Evolutionary conservation across 768 basidiomycete genomes (phyloP), one percentile per base, ranked within the genome.

Genomic region (Podaxis sp.): DNA sequence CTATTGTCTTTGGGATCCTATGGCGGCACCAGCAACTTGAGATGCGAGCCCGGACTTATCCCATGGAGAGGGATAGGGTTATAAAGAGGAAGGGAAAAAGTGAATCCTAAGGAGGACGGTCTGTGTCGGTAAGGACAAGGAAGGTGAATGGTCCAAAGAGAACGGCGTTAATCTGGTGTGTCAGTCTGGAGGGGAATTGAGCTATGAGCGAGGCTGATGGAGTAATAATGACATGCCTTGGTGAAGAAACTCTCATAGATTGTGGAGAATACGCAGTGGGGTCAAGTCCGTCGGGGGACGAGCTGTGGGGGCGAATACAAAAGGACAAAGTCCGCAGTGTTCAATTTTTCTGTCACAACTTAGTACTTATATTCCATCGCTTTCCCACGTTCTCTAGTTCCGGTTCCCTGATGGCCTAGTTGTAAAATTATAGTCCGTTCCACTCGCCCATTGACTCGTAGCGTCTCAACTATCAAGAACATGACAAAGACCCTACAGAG

Each of bases 91-190:
- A 64, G 61, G 56, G 59, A 62, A 69, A 69, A 65, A 59, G 64
- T 40, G 36, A 71, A 75, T 75, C 76, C 84, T 88, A 93, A 82
- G 91, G 91, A 71, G 91, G 91, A 66, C 87, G 80, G 81, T 93
- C 89, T 58, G 84, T 85, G 84, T 86, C 86, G 73, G 87, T 76
- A 68, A 86, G 78, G 74, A 77, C 46, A 51, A 56, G 70, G 74
- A 78, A 80, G 64, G 75, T 82, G 78, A 85, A 82, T 67, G 88
- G 89, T 73, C 78, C 80, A 74, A 87, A 82, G 76, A 83, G 80
- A 82, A 85, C 80, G 76, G 75, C 80, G 81, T 78, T 78, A 68
- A 77, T 78, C 72, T 78, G 80, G 70, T 79, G 77, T 78, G 75
- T 79, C 70, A 78, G 73, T 72, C 82, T 84, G 70, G n/a, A 61